Evolutionary conservation across 345 rosid species (phyloP), one percentile per base, ranked within the genome.

Genomic region (Cardamine chenopodiifolia): DNA sequence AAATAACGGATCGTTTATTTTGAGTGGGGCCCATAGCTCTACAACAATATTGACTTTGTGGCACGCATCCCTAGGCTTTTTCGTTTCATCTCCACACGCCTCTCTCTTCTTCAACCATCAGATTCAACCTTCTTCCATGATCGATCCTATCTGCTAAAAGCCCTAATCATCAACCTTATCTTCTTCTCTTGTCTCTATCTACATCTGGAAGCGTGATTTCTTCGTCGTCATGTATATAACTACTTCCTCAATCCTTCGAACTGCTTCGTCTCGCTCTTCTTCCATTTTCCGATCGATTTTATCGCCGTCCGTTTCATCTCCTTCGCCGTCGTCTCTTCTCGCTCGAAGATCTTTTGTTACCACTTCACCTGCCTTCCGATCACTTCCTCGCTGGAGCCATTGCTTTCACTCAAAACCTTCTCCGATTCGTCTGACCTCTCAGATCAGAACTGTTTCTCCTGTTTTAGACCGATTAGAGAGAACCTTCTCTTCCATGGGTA

Each of bases 401-500:
- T 84, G 93, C 44, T 81, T 83, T 40, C 88, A 86, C 69, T 88
- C 96, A 69, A 80, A 85, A 50, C 85, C 91, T 0, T 32, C 82
- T 40, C 74, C 90, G 37, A 85, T 86, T 18, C 90, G 93, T 11
- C 12, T 73, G 0, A 57, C 47, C 34, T 70, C 90, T 55, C 92
- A 87, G 88, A 82, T 81, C 85, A 84, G 97, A 79, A 45, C 83
- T 10, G 87, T 65, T 22, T 76, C 91, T 64, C 91, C 98, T 0
- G 80, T 71, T 44, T 71, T 90, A 68, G 91, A 89, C 49, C 90
- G 82, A 25, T 82, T 95, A 56, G 61, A 86, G 85, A 82, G 88
- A 48, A 85, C 75, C 74, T 85, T 95, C 73, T 84, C 96, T 49
- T 83, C 97, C 49, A 89, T 88, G 96, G 98, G 99, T 95, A 86